Conservation (phyloP, 2,329 filamentous ascomycete species). For the Pseudopyricularia cyperi region DNA sequence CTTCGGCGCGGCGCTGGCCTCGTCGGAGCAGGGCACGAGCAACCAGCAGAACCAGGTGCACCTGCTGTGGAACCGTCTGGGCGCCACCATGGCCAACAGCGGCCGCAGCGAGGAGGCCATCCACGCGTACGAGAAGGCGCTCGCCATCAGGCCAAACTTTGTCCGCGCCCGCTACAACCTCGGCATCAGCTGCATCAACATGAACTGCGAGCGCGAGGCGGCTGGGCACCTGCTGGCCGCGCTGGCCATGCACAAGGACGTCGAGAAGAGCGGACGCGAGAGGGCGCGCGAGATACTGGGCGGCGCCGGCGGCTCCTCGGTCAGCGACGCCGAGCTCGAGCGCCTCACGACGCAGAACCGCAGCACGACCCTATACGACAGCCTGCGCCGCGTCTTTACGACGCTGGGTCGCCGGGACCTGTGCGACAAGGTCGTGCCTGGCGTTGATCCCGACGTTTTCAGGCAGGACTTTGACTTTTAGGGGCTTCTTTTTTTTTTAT, state of each 20-base stretch:
- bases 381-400: conserved; percentile 82
- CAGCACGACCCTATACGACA: conserved; percentile 94
- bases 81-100: conserved; percentile 89
- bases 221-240: conserved; percentile 87
- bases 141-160: conserved; percentile 87
- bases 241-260: conserved; percentile 87
- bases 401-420: conserved; percentile 88
- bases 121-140: conserved; percentile 85
- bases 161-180: conserved; percentile 95
- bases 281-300: conserved; percentile 74
- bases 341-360: conserved; percentile 89
- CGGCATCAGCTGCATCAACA: conserved; percentile 93
- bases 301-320: conserved; percentile 23
- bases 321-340: conserved; percentile 61
- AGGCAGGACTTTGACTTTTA: conserved; percentile 80
- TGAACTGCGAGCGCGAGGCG: conserved; percentile 86
- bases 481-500: too few species aligned
- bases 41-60: conserved; percentile 83
- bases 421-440: conserved; percentile 73
- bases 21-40: conserved; percentile 67
- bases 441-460: conserved; percentile 85
- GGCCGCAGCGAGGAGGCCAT: conserved; percentile 93
- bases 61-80: conserved; percentile 92
- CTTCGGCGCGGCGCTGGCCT: conserved; percentile 83
- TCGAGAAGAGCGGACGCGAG: conserved; percentile 73